These are phyloP conservation scores for Aspergillus niger DNA, from an alignment of 2,329 filamentous ascomycete genomes.

Conservation along the genomic window DNA sequence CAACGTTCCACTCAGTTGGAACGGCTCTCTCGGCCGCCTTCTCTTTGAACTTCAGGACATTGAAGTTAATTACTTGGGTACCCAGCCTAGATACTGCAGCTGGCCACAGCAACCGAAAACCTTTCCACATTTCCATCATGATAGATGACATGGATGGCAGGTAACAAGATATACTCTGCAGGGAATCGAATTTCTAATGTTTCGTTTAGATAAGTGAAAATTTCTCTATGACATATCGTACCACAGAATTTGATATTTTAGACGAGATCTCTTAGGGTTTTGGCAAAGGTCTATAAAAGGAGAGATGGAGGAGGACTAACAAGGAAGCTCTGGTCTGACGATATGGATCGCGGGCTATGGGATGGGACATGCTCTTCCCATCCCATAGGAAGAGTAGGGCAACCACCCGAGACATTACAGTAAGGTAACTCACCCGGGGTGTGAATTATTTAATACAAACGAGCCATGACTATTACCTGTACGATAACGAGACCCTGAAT, in stretches of 20 bases:
- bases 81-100: neutral
- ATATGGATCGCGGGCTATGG: neutral
- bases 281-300: neutral
- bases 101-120: neutral
- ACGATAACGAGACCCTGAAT: neutral
- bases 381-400: neutral
- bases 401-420: neutral
- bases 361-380: neutral
- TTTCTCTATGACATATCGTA: neutral
- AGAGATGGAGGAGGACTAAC: neutral
- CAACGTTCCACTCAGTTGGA: slow-evolving; percentile 33
- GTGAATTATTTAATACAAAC: neutral
- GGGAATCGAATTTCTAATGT: too few species aligned
- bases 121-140: neutral
- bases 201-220: too few species aligned
- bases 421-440: neutral
- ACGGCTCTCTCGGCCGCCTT: slow-evolving; percentile 7
- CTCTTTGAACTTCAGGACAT: neutral
- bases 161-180: too few species aligned
- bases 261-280: too few species aligned
- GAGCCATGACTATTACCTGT: neutral
- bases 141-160: neutral
- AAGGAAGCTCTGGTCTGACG: neutral
- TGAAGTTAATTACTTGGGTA: neutral
- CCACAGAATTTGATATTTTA: too few species aligned